phyloP scores from a whole-genome alignment of 768 basidiomycete genomes.

The Lactifluus volemus region DNA sequence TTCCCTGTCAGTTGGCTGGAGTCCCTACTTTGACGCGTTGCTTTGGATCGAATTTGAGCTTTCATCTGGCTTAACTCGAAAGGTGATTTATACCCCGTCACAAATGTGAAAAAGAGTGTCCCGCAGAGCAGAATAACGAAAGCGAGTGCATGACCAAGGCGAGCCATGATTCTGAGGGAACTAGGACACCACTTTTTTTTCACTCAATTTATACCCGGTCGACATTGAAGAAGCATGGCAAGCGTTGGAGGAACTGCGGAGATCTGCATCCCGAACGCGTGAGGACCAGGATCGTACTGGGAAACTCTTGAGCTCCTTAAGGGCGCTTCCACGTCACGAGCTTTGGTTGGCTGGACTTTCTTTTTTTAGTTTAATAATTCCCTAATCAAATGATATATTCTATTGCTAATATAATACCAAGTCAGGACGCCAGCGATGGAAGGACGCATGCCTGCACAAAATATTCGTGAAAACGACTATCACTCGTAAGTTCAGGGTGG shows the following conservation, averaged over 20 bases:
- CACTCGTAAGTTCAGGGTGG: slow-evolving; percentile 88
- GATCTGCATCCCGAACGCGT: too few species aligned
- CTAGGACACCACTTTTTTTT: too few species aligned
- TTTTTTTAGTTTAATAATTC: too few species aligned
- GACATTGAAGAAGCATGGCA: not conserved
- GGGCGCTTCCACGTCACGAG: too few species aligned
- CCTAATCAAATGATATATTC: not conserved
- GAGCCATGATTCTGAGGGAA: not conserved
- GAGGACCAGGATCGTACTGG: too few species aligned
- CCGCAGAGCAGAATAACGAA: not conserved
- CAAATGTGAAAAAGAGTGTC: not conserved
- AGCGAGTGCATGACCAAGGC: not conserved
- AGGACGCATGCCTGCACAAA: slow-evolving; percentile 73
- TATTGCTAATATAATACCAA: not conserved
- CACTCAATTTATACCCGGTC: not conserved
- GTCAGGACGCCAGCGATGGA: slow-evolving; percentile 15
- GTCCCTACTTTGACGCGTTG: not conserved
- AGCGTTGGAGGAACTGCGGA: not conserved
- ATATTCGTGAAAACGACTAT: slow-evolving; percentile 86
- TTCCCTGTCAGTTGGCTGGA: slow-evolving; percentile 26
- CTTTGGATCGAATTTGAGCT: too few species aligned
- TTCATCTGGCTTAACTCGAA: too few species aligned
- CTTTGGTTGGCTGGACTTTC: too few species aligned
- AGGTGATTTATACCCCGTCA: not conserved
- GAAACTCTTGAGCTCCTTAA: too few species aligned